Evolutionary conservation across 2,329 filamentous ascomycete species (phyloP).

Genomic region (Alternaria gaisen): DNA sequence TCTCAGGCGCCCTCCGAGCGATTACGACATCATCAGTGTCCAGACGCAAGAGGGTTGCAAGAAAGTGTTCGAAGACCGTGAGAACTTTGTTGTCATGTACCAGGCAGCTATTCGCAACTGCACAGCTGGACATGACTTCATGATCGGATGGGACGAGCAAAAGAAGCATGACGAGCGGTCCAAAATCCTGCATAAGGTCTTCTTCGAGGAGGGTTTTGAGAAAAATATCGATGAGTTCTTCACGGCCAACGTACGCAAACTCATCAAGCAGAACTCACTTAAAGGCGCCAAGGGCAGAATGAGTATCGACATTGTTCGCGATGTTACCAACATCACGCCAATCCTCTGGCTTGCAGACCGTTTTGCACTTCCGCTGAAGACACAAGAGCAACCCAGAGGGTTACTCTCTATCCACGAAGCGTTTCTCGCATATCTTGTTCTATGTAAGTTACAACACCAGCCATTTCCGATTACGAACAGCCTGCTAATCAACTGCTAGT

Average conservation of each 20-base stretch:
- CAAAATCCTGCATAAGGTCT: constrained; percentile 57
- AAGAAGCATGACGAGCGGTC: constrained; percentile 51
- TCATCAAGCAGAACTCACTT: constrained; percentile 58
- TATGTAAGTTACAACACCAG: constrained; percentile 54
- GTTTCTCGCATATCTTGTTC: constrained; percentile 66
- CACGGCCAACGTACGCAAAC: constrained; percentile 56
- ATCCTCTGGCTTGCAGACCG: constrained; percentile 70
- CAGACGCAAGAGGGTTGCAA: constrained; percentile 62
- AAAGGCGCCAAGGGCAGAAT: constrained; percentile 56
- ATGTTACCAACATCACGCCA: constrained; percentile 73
- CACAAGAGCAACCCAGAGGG: constrained; percentile 66
- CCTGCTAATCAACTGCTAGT: constrained; percentile 35
- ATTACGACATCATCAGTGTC: constrained; percentile 56
- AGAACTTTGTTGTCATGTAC: constrained; percentile 59
- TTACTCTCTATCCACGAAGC: constrained; percentile 58
- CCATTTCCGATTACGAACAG: background rate
- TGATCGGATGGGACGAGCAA: constrained; percentile 56
- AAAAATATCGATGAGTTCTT: constrained; percentile 73
- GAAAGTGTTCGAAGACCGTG: constrained; percentile 59
- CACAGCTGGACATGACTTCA: constrained; percentile 63
- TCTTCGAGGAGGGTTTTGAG: constrained; percentile 68
- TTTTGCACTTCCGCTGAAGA: constrained; percentile 74
- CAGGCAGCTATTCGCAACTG: constrained; percentile 70
- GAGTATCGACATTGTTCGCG: constrained; percentile 66
- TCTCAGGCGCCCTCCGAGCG: constrained; percentile 53